Conservation (phyloP, 164 flowering plant genomes). For the Vitis labrusca region DNA sequence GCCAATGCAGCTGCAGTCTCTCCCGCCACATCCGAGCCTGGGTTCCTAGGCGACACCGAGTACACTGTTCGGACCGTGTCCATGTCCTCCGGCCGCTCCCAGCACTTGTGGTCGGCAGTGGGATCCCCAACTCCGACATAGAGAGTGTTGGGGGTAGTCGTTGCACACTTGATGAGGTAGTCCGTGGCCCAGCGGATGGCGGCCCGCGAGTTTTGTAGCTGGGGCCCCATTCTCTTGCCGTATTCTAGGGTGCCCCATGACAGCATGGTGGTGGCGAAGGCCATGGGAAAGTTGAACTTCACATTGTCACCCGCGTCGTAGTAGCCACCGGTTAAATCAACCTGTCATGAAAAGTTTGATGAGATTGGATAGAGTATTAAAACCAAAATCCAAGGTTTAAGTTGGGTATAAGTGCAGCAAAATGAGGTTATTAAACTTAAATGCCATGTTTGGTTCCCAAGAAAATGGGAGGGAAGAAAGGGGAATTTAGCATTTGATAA, state of each 20-base stretch:
- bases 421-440: no score
- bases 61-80: constrained; percentile 62
- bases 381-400: no score
- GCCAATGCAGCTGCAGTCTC: constrained; percentile 94
- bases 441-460: no score
- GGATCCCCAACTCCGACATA: constrained; percentile 92
- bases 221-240: constrained; percentile 56
- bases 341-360: constrained; percentile 32
- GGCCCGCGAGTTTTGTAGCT: constrained; percentile 38
- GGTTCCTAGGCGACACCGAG: constrained; percentile 54
- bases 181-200: constrained; percentile 89
- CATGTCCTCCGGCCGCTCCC: constrained; percentile 96
- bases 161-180: constrained; percentile 83
- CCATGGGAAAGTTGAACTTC: constrained; percentile 95
- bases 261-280: constrained; percentile 87
- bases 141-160: constrained; percentile 60
- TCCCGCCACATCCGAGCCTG: constrained; percentile 87
- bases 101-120: constrained; percentile 75
- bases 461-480: no score
- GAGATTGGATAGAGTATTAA: not conserved
- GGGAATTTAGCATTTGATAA: no score
- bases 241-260: constrained; percentile 83
- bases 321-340: constrained; percentile 82
- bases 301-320: constrained; percentile 97
- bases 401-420: no score